phyloP scores from a whole-genome alignment of 305 asterid genomes.

The Solanum aculeatissimum region DNA sequence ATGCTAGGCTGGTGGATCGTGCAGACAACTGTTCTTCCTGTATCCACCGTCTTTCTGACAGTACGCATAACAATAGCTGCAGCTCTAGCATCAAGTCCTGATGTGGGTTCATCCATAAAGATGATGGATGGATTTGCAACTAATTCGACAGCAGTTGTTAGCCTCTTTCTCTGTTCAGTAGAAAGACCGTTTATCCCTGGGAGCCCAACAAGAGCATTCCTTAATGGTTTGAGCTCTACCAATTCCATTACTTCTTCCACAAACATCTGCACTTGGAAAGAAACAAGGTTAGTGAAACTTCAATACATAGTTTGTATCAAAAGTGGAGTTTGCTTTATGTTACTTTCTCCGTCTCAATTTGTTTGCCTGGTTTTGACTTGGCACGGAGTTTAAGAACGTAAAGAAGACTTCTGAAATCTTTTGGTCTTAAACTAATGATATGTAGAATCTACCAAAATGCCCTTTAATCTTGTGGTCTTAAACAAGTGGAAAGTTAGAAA shows the following conservation, averaged over 20 bases:
- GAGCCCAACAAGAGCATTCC: conserved; percentile 72
- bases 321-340: neutral
- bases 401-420: neutral
- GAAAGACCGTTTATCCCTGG: conserved; percentile 87
- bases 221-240: conserved; percentile 63
- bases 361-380: neutral
- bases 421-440: neutral
- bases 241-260: conserved; percentile 87
- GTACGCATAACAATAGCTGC: conserved; percentile 94
- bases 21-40: conserved; percentile 90
- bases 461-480: neutral
- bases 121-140: conserved; percentile 88
- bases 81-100: conserved; percentile 93
- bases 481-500: neutral
- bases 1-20: conserved; percentile 94
- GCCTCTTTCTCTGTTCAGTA: conserved; percentile 82
- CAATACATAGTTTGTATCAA: neutral
- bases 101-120: conserved; percentile 91
- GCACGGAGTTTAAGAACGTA: neutral
- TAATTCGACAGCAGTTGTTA: conserved; percentile 78
- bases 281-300: neutral
- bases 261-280: conserved; percentile 48
- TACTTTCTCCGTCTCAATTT: neutral
- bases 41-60: conserved; percentile 81
- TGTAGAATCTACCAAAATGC: neutral